Evolutionary conservation across 177 flowering plant genomes (phyloP), one percentile per base, ranked within the genome.

Genomic region (Vitis hybrid): DNA sequence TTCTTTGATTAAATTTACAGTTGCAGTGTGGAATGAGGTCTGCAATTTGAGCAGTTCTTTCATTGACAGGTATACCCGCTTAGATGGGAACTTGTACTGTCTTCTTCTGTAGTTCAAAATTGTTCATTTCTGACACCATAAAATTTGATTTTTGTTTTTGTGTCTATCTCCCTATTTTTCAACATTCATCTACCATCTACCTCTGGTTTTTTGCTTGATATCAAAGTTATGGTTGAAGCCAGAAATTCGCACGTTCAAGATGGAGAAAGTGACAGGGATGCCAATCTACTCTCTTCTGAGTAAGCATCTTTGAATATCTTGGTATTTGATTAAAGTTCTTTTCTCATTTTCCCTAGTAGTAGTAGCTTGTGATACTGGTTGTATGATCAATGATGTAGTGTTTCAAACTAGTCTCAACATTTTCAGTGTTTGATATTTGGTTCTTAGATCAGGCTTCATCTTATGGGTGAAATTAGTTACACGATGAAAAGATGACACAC

Each of bases 131-230:
- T 12, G 15, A 61, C 46, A 13, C 24, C 14, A 15, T 5, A 18
- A 64, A 46, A 2, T 35, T 49, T 64, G 7, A 9, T 9, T 3
- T 53, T 11, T 64, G 10, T 27, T 10, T 3, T 41, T 9, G 5
- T 8, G 10, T 24, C 11, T 64, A 14, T 57, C 27, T 57, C 48
- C 13, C 54, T 50, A 35, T 27, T 62, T 46, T 53, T 51, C 73
- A 77, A 80, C 51, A 69, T 73, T 66, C 85, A 84, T 75, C 86
- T 83, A 49, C 87, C 87, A 20, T 89, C 89, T 70, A 79, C 92
- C 62, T 90, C 85, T 77, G 87, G 87, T 21, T 74, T 77, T 57
- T 80, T 80, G 9, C 72, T 87, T 51, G 80, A 78, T 65, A 71
- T 76, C 15, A 85, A 85, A 73, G 75, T 80, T 71, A 75, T 74